Evolutionary conservation across 2,329 filamentous ascomycete genomes (phyloP).

Genomic region (Lachnellula subtilissima): DNA sequence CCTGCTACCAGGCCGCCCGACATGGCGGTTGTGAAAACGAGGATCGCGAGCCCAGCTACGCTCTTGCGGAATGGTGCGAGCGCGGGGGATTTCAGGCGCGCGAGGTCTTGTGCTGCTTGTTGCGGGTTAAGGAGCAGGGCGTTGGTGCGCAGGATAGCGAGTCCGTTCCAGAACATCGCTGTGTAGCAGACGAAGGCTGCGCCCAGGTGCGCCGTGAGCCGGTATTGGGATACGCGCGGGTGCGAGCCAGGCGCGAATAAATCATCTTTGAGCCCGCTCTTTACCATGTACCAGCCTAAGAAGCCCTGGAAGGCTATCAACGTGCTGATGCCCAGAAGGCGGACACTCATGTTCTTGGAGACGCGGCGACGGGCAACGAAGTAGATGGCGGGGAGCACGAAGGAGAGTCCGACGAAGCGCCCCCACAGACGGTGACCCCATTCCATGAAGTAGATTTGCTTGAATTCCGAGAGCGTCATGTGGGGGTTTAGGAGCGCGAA

Average conservation of each 20-base stretch:
- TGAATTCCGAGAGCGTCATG: constrained; percentile 92
- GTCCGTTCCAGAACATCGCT: constrained; percentile 87
- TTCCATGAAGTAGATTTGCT: constrained; percentile 99
- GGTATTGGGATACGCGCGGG: constrained; percentile 91
- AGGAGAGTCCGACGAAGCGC: constrained; percentile 81
- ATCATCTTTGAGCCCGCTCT: constrained; percentile 91
- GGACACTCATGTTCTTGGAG: constrained; percentile 68
- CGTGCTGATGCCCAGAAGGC: constrained; percentile 75
- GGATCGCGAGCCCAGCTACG: constrained; percentile 62
- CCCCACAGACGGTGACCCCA: constrained; percentile 96
- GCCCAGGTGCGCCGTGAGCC: constrained; percentile 81
- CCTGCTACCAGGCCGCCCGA: constrained; percentile 92
- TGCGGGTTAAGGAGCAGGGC: constrained; percentile 64
- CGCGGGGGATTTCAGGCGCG: constrained; percentile 59
- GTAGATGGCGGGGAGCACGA: constrained; percentile 82
- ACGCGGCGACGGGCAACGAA: constrained; percentile 79
- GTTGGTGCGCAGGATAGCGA: constrained; percentile 75
- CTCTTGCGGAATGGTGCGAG: constrained; percentile 69
- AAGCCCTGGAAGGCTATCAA: constrained; percentile 94
- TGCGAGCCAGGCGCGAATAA: constrained; percentile 87
- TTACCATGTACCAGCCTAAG: constrained; percentile 99
- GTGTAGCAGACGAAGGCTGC: constrained; percentile 90
- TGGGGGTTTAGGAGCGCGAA: constrained; percentile 87
- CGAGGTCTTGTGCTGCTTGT: constrained; percentile 54
- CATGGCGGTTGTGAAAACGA: constrained; percentile 88